Evolutionary conservation across 257 asterid species (phyloP).

Genomic region (Euphrasia confusa): DNA sequence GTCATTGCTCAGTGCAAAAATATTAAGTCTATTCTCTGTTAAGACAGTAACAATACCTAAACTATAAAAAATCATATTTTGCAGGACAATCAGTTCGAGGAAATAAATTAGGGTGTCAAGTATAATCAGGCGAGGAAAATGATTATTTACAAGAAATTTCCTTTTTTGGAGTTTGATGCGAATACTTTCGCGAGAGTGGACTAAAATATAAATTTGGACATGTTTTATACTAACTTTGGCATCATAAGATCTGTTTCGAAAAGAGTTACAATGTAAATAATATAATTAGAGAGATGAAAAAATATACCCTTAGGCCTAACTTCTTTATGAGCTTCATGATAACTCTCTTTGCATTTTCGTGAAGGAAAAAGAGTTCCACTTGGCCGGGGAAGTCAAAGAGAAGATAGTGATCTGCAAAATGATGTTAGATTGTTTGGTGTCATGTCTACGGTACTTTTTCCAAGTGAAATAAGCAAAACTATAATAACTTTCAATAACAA

Average conservation of each 20-base stretch:
- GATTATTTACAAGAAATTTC: no score
- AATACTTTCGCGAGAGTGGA: no score
- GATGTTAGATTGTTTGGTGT: conserved; percentile 15
- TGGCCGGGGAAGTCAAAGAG: conserved; percentile 98
- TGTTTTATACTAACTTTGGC: not conserved
- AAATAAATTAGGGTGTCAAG: not conserved
- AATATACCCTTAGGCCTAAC: conserved; percentile 69
- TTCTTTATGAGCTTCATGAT: conserved; percentile 82
- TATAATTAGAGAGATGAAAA: conserved; percentile 20
- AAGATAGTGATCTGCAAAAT: conserved; percentile 82
- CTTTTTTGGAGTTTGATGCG: no score
- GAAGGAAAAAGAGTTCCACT: conserved; percentile 96
- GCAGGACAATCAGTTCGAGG: not conserved
- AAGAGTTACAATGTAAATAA: conserved; percentile 14
- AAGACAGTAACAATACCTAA: no score
- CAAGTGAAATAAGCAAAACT: conserved; percentile 7
- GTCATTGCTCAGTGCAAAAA: not conserved
- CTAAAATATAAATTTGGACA: no score
- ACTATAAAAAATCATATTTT: no score
- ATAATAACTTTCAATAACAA: not conserved
- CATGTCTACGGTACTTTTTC: not conserved
- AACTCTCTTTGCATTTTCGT: conserved; percentile 67
- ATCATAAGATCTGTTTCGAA: conserved; percentile 9
- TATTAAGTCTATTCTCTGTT: conserved; percentile 7
- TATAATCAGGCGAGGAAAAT: no score